Base-by-base conservation (phyloP, 805 yeast genomes). In the Nakazawaea pomicola region DNA sequence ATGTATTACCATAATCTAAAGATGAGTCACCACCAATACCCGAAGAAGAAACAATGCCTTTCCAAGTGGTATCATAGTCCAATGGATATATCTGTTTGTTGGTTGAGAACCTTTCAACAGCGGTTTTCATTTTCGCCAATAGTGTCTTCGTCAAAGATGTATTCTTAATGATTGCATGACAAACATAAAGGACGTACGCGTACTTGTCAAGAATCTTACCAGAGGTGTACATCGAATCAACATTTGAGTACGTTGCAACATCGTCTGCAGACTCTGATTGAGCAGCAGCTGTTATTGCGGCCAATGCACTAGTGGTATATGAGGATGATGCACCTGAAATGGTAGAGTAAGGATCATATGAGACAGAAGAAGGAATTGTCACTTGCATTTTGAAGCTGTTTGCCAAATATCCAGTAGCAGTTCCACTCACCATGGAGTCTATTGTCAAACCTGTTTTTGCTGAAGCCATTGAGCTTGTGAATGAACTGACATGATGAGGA, bases 191-290 rank as follows among this genome's bases (percentile, higher is more conserved):
- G 39, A 93, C 73, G 70, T 84, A 83, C 0, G 98, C 96, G 61
- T 85, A 93, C 62, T 90, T 93, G 50, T 89, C 96, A 37, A 90
- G 65, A 20, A 78, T 71, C 58, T 93, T 91, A 10, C 98, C 99
- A 2, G 95, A 74, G 16, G 86, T 79, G 62, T 91, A 91, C 76
- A 59, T 71, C 19, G 70, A 70, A 45, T 70, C 73, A 29, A 70
- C 51, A 48, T 72, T 65, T 29, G 67, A 69, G 65, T 50, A 52
- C 1, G 63, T 67, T n/a, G 58, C 58, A 6, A 70, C 68, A 46
- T 73, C 76, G 28, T 59, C 67, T 23, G 55, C 52, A 25, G 58
- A 55, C 32, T 73, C 78, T 15, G 56, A 44, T 4, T 44, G 48
- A 0, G 76, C 75, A 1, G 73, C 50, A 29, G 49, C 21, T 42